Conservation (phyloP, 441 rosid species). For the Populus hybrid region DNA sequence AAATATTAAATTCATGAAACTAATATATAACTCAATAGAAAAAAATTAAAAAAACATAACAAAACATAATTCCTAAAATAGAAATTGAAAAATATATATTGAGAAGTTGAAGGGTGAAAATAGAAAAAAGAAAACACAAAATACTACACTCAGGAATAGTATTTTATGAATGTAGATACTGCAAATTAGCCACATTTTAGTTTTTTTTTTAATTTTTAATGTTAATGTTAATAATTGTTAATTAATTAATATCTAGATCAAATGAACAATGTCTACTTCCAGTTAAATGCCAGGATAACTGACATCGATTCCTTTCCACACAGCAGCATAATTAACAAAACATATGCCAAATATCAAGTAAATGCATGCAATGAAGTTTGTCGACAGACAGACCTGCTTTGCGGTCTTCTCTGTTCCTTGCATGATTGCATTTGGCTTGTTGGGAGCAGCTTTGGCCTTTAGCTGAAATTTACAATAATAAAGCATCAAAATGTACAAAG, state of each 20-base stretch:
- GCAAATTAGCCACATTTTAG: no score
- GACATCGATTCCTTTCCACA: background rate
- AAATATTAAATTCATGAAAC: no score
- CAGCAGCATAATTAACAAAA: background rate
- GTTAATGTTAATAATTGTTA: background rate
- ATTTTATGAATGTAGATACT: no score
- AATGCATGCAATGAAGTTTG: slow-evolving; percentile 36
- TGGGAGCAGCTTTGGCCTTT: slow-evolving; percentile 42
- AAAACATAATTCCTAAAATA: no score
- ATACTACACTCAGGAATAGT: no score
- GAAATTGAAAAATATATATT: no score
- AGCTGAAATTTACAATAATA: slow-evolving; percentile 33
- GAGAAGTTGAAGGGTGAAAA: no score
- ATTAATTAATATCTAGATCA: background rate
- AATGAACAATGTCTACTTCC: background rate
- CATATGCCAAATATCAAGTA: background rate
- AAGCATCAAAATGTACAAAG: slow-evolving; percentile 7
- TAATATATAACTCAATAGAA: no score
- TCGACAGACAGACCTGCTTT: slow-evolving; percentile 43
- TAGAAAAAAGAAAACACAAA: no score
- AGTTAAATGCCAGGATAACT: slow-evolving; percentile 1
- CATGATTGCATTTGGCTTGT: slow-evolving; percentile 44
- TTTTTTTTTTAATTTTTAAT: no score
- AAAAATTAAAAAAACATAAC: no score
- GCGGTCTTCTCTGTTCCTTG: slow-evolving; percentile 46